A percentile compares a stretch with the other conserved stretches of the same genome.
Conservation (phyloP, 1,284 basidiomycete species). For the Cutaneotrichosporon dermatis region DNA sequence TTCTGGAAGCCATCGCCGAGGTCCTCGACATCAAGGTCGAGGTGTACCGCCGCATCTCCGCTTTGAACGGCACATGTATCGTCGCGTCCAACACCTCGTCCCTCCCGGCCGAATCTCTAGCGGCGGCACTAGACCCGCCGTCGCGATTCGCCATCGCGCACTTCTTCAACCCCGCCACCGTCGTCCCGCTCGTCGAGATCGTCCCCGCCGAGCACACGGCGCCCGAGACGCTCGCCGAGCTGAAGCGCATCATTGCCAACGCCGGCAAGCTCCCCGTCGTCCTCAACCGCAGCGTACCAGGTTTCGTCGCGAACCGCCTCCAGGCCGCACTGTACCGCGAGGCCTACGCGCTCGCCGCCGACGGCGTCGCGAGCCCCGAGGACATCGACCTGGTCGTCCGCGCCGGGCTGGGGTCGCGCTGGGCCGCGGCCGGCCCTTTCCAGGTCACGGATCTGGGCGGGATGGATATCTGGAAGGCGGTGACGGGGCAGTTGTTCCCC, state of each 20-base stretch:
- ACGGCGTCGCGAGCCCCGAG: slow-evolving; percentile 11
- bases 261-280: slow-evolving; percentile 15
- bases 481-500: slow-evolving; percentile 13
- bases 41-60: slow-evolving; percentile 5
- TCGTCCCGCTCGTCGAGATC: slow-evolving; percentile 15
- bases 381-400: slow-evolving; percentile 16
- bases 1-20: slow-evolving; percentile 17
- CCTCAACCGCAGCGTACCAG: slow-evolving; percentile 10
- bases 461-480: slow-evolving; percentile 15
- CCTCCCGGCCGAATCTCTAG: slow-evolving; percentile 3
- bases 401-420: slow-evolving; percentile 8
- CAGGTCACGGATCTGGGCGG: slow-evolving; percentile 13
- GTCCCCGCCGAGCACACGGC: not conserved
- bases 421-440: slow-evolving; percentile 16
- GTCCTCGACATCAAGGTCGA: slow-evolving; percentile 7
- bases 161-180: slow-evolving; percentile 14
- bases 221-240: slow-evolving; percentile 2
- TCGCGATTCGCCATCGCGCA: slow-evolving; percentile 14
- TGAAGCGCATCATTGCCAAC: not conserved
- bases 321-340: slow-evolving; percentile 16
- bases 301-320: slow-evolving; percentile 17
- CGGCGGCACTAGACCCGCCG: not conserved
- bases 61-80: slow-evolving; percentile 6
- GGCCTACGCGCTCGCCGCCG: slow-evolving; percentile 10
- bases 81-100: slow-evolving; percentile 15